Conservation (phyloP, 768 basidiomycete species). For the Suillus luteus region DNA sequence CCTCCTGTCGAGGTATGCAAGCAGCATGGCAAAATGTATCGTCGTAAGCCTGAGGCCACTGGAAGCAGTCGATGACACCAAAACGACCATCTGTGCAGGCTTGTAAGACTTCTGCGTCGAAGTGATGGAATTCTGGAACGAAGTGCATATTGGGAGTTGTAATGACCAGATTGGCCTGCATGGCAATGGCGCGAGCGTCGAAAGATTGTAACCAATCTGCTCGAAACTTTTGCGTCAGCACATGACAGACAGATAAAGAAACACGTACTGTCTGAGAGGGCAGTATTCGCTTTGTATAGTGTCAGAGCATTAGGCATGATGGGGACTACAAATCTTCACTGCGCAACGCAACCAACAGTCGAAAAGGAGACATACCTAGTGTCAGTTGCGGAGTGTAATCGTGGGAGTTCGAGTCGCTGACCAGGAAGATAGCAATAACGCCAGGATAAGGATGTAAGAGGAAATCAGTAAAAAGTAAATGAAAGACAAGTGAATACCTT, state of each 20-base stretch:
- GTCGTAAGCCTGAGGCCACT: conserved; percentile 8
- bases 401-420: not conserved
- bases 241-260: not conserved
- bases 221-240: not conserved
- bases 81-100: not conserved
- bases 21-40: not conserved
- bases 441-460: not conserved
- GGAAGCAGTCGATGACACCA: not conserved
- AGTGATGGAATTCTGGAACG: not conserved
- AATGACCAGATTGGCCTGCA: not conserved
- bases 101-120: not conserved
- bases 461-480: conserved; percentile 3
- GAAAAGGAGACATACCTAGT: not conserved
- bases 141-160: conserved; percentile 6
- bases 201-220: not conserved
- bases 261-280: not conserved
- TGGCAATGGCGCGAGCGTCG: not conserved
- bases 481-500: not conserved
- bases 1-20: conserved; percentile 6
- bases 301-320: conserved; percentile 9
- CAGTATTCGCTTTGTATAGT: not conserved
- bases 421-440: not conserved
- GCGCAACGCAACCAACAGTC: not conserved
- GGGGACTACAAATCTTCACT: not conserved
- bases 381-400: not conserved